Conservation (phyloP, 1,139 yeast genomes). For the Taphrina wiesneri region DNA sequence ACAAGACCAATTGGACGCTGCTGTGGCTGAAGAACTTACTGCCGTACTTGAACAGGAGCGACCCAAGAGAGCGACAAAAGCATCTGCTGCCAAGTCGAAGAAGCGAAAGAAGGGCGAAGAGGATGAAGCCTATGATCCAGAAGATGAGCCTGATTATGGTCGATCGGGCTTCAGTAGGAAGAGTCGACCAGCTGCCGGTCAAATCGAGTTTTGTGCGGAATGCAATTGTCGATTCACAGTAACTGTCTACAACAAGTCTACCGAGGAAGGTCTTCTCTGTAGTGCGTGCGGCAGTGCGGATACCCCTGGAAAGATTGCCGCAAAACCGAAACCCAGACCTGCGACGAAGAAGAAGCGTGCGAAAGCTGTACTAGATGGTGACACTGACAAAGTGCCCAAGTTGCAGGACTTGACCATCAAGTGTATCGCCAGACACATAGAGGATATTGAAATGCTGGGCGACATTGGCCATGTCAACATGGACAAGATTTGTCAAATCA, state of each 20-base stretch:
- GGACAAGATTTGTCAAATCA: slow-evolving; percentile 67
- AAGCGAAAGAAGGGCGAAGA: slow-evolving; percentile 36
- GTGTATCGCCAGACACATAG: slow-evolving; percentile 69
- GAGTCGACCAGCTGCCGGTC: slow-evolving; percentile 41
- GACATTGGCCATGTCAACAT: slow-evolving; percentile 70
- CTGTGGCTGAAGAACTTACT: slow-evolving; percentile 13
- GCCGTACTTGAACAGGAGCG: background rate
- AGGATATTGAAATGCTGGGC: slow-evolving; percentile 73
- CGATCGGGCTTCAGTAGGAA: slow-evolving; percentile 37
- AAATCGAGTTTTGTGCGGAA: slow-evolving; percentile 42
- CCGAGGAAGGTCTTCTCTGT: slow-evolving; percentile 57
- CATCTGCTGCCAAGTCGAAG: slow-evolving; percentile 14
- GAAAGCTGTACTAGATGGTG: slow-evolving; percentile 81
- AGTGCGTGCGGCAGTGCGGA: slow-evolving; percentile 56
- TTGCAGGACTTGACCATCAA: slow-evolving; percentile 80
- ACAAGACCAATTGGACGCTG: slow-evolving; percentile 7
- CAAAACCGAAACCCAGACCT: slow-evolving; percentile 62
- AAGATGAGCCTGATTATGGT: slow-evolving; percentile 40
- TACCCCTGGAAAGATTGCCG: slow-evolving; percentile 47
- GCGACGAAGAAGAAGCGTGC: slow-evolving; percentile 61
- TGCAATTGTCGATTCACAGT: slow-evolving; percentile 52
- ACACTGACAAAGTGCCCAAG: slow-evolving; percentile 63
- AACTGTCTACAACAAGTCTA: slow-evolving; percentile 63
- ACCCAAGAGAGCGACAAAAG: background rate
- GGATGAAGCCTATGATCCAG: slow-evolving; percentile 39